Conservation (phyloP, 1,284 basidiomycete genomes). For the Mycosarcoma mackinlayi region DNA sequence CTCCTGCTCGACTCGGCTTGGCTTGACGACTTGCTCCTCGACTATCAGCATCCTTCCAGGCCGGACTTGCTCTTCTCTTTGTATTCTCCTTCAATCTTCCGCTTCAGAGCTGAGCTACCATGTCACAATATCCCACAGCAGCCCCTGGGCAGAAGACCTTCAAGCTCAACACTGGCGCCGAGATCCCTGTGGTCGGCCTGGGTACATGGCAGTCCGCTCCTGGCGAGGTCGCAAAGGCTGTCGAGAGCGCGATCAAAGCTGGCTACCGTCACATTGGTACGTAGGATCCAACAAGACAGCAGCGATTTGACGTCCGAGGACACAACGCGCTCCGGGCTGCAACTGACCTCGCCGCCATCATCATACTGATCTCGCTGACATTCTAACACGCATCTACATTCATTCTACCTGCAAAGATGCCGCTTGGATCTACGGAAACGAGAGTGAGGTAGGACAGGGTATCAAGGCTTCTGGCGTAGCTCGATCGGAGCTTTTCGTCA, state of each 20-base stretch:
- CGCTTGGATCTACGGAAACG: slow-evolving; percentile 72
- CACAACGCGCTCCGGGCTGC: too few species aligned
- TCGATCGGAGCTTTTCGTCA: slow-evolving; percentile 83
- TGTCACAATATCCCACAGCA: slow-evolving; percentile 48
- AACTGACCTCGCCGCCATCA: background rate
- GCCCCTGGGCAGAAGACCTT: slow-evolving; percentile 52
- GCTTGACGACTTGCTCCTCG: too few species aligned
- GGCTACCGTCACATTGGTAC: slow-evolving; percentile 38
- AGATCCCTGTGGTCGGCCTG: slow-evolving; percentile 62
- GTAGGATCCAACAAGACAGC: background rate
- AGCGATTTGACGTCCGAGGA: background rate
- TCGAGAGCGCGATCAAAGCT: slow-evolving; percentile 66
- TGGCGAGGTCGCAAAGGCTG: slow-evolving; percentile 71
- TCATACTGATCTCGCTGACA: background rate
- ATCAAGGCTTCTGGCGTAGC: slow-evolving; percentile 78
- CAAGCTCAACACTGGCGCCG: slow-evolving; percentile 67
- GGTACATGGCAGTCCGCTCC: slow-evolving; percentile 56
- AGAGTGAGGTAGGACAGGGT: slow-evolving; percentile 84
- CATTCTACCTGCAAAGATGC: slow-evolving; percentile 8
- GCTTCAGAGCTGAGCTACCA: too few species aligned
- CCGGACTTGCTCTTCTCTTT: background rate
- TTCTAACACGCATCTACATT: background rate
- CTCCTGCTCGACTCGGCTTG: too few species aligned
- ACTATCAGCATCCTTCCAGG: background rate
- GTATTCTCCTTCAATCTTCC: background rate